These are phyloP conservation scores for Backusella morwellensis DNA, from an alignment of 192 early-diverging fungal species.

Conservation along the genomic window DNA sequence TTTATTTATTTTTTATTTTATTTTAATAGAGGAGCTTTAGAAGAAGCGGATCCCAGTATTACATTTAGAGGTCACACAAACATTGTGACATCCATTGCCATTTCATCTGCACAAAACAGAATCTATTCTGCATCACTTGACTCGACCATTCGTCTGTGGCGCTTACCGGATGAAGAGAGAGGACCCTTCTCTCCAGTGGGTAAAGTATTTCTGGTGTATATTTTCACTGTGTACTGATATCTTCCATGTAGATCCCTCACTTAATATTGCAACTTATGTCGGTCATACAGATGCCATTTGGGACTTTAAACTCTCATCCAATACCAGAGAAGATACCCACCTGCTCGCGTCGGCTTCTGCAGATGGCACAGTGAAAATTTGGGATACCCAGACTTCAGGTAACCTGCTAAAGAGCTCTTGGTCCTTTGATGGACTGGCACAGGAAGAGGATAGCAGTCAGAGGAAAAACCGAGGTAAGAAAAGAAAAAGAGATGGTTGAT, in stretches of 20 bases:
- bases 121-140: slow-evolving; percentile 75
- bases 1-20: not conserved
- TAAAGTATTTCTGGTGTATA: slow-evolving; percentile 12
- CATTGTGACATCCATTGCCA: slow-evolving; percentile 62
- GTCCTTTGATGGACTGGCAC: slow-evolving; percentile 38
- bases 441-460: not conserved
- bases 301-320: slow-evolving; percentile 72
- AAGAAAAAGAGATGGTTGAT: not conserved
- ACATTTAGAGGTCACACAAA: slow-evolving; percentile 79
- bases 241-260: slow-evolving; percentile 38
- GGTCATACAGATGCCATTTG: slow-evolving; percentile 87
- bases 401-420: slow-evolving; percentile 50
- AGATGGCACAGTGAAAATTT: slow-evolving; percentile 81
- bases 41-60: slow-evolving; percentile 64
- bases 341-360: slow-evolving; percentile 72
- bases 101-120: slow-evolving; percentile 55
- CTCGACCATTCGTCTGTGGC: slow-evolving; percentile 68
- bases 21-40: slow-evolving; percentile 13
- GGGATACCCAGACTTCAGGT: slow-evolving; percentile 56
- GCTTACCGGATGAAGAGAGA: slow-evolving; percentile 51
- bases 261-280: slow-evolving; percentile 60
- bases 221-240: not conserved
- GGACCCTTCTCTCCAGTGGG: slow-evolving; percentile 56
- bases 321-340: slow-evolving; percentile 41
- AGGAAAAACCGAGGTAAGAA: slow-evolving; percentile 1